Evolutionary conservation across 2,329 filamentous ascomycete species (phyloP), one percentile per base, ranked within the genome.

Genomic region (Monilinia fructicola): DNA sequence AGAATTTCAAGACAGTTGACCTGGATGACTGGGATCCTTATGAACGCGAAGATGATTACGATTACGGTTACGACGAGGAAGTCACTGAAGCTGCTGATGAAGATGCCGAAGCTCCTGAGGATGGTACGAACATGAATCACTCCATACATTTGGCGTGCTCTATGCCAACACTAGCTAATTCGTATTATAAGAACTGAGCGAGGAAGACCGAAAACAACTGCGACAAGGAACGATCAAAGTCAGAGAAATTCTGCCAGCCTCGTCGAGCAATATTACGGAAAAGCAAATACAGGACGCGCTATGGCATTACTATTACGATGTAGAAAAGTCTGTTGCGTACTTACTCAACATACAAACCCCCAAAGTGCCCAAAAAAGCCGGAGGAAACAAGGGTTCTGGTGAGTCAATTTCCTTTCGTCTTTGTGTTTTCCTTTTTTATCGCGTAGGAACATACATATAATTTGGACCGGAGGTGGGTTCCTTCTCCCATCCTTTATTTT

Each of bases 261-360:
- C 84, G 82, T 46, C 79, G 35, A 71, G 69, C n/a, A 55, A 77
- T 75, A 80, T 85, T n/a, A 83, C 85, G 6, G 85, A 89, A 68
- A 80, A 82, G 48, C 90, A 97, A 75, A 94, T 97, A 69, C 87
- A 96, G 76, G 94, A 98, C 69, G 86, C 93, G 0, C 79, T 99
- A 21, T 98, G 93, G 92, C 87, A 99, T 78, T 97, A 97, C 78
- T 98, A 94, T 77, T 98, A 93, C 76, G 93, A 99, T 74, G 83
- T 97, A 40, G 90, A 88, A 67, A 97, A 97, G 78, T 87, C 92
- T 0, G 89, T 96, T 48, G 83, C 85, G 66, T 97, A 96, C 75
- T 79, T 99, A 67, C 85, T 87, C 69, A 90, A 88, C 83, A 88
- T 72, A 60, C 64, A 72, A 58, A 69, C 69, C 12, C 71, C 70